Base-by-base conservation (phyloP, 192 early-diverging fungal genomes). In the Chytriomyces hyalinus region DNA sequence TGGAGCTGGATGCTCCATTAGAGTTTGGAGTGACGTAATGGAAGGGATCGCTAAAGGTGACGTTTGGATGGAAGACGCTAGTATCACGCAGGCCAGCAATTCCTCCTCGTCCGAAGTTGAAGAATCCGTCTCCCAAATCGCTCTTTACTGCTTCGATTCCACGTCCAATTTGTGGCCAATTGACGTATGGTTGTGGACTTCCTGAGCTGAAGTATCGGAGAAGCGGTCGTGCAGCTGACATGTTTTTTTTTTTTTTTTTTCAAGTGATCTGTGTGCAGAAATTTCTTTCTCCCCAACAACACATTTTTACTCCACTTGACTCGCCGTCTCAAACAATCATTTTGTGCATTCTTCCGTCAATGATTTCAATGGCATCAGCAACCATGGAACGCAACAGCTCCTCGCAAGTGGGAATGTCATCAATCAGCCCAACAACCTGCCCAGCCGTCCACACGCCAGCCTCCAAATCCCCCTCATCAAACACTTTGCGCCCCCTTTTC, bases 391-490 rank as follows among this genome's bases (percentile, higher is more conserved):
- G 76, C 46, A 87, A 49, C 3, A 92, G 70, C 8, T 85, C 91
- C n/a, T 89, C 74, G 69, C 91, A 92, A 0, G 90, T 90, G 36
- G 90, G 90, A 70, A 92, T 90, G 79, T 91, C 90, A 15, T 90
- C 81, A 69, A 91, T 91, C 24, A 91, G 62, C 46, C 89, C 88
- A 65, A 78, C 70, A 6, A 81, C 77, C 59, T 77, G 76, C 6
- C 80, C 80, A 51, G 75, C 76, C 49, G 78, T 81, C 80, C 80
- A 81, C 20, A 81, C 77, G 43, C 80, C 80, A 36, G 66, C 76
- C 50, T 81, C 80, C 61, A 71, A 65, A 68, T 79, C 81, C 15
- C 81, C 81, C 5, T 76, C 80, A 36, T 46, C 70, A 48, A 73
- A 82, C 13, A 81, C 79, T 48, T 68, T 61, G 24, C 67, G 43